Percentiles rank a stretch among this genome's conserved stretches.
Conservation (phyloP, 768 basidiomycete species). For the Mrakia hoshinonis region DNA sequence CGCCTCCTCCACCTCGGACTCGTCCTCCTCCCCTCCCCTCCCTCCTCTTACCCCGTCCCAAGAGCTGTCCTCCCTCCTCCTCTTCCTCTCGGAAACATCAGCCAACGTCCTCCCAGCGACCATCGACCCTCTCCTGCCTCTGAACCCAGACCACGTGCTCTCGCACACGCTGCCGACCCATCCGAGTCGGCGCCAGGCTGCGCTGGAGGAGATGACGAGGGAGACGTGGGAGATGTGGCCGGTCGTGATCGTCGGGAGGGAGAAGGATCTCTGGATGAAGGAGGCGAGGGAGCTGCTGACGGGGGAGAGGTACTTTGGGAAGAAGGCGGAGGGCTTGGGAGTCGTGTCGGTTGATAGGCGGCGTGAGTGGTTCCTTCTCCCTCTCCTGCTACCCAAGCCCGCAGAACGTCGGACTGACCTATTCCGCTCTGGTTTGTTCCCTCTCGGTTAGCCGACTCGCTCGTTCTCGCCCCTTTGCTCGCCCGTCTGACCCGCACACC, state of each 20-base stretch:
- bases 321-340: background rate
- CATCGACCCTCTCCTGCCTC: background rate
- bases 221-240: background rate
- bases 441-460: background rate
- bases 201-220: background rate
- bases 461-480: conserved; percentile 10
- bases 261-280: background rate
- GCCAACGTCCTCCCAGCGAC: background rate
- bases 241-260: conserved; percentile 3
- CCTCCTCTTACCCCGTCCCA: background rate
- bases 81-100: background rate
- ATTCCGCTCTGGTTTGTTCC: background rate
- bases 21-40: background rate
- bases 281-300: background rate
- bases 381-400: background rate
- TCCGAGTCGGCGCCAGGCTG: background rate
- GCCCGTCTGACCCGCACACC: background rate
- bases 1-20: background rate
- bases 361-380: background rate
- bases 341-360: background rate
- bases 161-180: background rate
- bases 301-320: conserved; percentile 13
- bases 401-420: background rate
- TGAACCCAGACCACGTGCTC: conserved; percentile 8
- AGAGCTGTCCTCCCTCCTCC: conserved; percentile 9